These are phyloP conservation scores for Ichthyophthirius multifiliis DNA, from an alignment of 169 alveolate genomes.

Conservation along the genomic window DNA sequence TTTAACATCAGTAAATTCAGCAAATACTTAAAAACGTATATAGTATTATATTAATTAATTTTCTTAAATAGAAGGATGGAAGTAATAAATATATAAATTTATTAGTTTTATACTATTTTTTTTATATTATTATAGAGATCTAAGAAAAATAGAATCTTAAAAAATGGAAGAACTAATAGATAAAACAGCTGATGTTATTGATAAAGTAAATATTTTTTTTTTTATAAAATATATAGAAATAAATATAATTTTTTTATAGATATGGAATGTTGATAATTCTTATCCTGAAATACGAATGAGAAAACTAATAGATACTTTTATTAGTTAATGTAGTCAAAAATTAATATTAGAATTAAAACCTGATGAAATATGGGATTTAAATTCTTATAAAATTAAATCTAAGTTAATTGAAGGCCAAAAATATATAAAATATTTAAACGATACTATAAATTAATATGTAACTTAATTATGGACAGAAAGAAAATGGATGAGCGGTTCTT, in stretches of 20 bases:
- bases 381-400: constrained; percentile 45
- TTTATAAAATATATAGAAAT: background rate
- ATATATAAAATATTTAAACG: constrained; percentile 47
- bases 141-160: constrained; percentile 19
- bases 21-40: background rate
- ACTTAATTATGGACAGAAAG: constrained; percentile 34
- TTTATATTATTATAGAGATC: too few relatives aligned
- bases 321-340: constrained; percentile 23
- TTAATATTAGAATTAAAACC: constrained; percentile 44
- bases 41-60: background rate
- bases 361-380: constrained; percentile 48
- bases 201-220: background rate
- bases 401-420: constrained; percentile 55
- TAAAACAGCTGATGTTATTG: background rate
- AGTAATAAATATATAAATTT: too few relatives aligned
- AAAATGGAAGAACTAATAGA: constrained; percentile 7
- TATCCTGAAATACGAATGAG: constrained; percentile 54
- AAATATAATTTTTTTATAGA: constrained; percentile 1
- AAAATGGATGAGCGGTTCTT: constrained; percentile 8
- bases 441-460: constrained; percentile 34
- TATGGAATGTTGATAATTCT: constrained; percentile 28
- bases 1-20: background rate
- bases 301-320: constrained; percentile 29
- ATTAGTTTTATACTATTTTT: too few relatives aligned
- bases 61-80: background rate